Base-by-base conservation (phyloP, 306 rosid species). In the Quercus suber region DNA sequence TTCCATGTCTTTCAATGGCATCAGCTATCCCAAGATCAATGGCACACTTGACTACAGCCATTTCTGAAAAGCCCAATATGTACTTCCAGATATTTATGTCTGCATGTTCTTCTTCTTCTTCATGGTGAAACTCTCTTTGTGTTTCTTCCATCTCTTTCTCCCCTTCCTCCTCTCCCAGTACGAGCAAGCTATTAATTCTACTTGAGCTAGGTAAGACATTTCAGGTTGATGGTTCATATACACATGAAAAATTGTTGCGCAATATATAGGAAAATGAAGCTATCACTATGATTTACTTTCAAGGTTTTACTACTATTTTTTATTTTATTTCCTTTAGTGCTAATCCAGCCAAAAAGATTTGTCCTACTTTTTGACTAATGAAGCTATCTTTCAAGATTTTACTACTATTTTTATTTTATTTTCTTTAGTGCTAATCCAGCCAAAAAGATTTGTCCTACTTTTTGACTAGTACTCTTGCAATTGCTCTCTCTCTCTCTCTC, bases 1-100 rank as follows among this genome's bases (percentile, higher is more conserved):
- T 31, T 71, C 83, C 87, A 60, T 89, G 84, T 3, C 17, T 77
- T 84, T 89, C 97, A 4, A 92, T 84, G 65, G 85, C 77, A 11
- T 94, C 97, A 0, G 92, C 88, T 73, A 94, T 84, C 73, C 86
- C 86, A 15, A 94, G 92, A 63, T 94, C 90, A 58, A 94, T 78
- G 19, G 89, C 90, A 73, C 97, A 90, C 75, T 84, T 92, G 30
- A 94, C 84, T 2, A 85, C 93, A 0, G 92, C 90, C 45, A 77
- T 45, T 81, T 94, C 96, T 0, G 69, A 82, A 73, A 87, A 90
- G 13, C 98, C 91, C 6, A 87, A 84, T 56, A 83, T 53, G 82
- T 87, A 88, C 37, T 73, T 89, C 89, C 90, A 89, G 0, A 89
- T 78, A 1, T 77, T 71, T 14, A 78, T 19, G 35, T 79, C 76